Evolutionary conservation across 805 yeast genomes (phyloP), one percentile per base, ranked within the genome.

Genomic region (Metschnikowia similis): DNA sequence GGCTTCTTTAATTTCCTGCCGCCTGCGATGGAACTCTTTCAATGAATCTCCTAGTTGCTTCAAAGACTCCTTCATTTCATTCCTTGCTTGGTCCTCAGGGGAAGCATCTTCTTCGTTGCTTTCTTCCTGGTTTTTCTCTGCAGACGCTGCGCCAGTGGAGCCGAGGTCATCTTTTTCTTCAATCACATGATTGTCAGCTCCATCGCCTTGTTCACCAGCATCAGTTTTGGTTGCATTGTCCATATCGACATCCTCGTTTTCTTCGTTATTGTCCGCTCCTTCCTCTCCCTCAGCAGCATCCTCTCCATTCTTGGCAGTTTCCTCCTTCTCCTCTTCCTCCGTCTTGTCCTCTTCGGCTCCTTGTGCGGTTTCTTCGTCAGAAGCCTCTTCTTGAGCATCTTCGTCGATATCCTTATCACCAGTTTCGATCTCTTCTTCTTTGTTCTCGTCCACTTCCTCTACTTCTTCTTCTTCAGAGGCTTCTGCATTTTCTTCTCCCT

Each of bases 21-120:
- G 83, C 59, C 96, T 85, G 63, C 89, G 86, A 64, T 92, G 95
- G 70, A 87, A 92, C 62, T 91, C 96, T 59, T 92, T 88, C 70
- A 91, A 65, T 1, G 96, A 81, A 66, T 91, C 97, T 47, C 99
- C 98, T 11, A 94, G 76, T 63, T 90, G 90, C 64, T 87, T 87
- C 67, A 92, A 73, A 0, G 95, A 82, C 59, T 89, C 90, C 50
- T 79, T 77, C 37, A 88, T 89, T 58, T 78, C 77, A 47, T 85
- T 84, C 48, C 89, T 72, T 16, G 87, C 81, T 16, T 75, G 71
- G 50, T 80, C 84, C 37, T 72, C 64, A 11, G 58, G 69, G 4
- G 67, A 64, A 3, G 71, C 69, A 13, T 71, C 72, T 29, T 76
- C 72, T 9, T 74, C 64, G 29, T 60, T 55, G 28, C 74, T 64